Evolutionary conservation across 2,329 filamentous ascomycete species (phyloP).

Genomic region (Colletotrichum brevisporum): DNA sequence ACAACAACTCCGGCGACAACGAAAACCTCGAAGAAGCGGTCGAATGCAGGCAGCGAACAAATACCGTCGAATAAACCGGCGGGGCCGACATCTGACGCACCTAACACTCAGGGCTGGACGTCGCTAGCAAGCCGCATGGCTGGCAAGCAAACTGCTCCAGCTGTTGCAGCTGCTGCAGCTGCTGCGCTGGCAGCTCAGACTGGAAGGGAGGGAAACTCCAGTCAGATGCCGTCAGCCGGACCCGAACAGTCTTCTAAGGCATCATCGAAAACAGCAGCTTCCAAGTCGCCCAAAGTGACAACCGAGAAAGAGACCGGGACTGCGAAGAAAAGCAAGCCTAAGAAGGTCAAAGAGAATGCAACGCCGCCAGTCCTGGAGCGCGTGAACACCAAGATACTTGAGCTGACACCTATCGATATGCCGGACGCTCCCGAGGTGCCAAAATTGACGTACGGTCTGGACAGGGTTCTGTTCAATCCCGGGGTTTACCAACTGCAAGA

Average conservation of each 20-base stretch:
- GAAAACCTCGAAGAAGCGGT: background rate
- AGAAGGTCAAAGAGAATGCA: constrained; percentile 2
- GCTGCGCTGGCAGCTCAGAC: background rate
- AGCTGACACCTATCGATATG: constrained; percentile 50
- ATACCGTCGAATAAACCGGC: background rate
- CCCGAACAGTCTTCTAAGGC: too few relatives aligned
- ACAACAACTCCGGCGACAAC: background rate
- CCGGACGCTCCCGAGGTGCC: constrained; percentile 63
- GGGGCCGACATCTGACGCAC: too few relatives aligned
- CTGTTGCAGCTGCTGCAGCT: constrained; percentile 1
- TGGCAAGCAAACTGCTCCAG: background rate
- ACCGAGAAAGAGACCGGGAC: background rate
- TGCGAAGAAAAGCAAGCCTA: background rate
- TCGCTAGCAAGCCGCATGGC: constrained; percentile 16
- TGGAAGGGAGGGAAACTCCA: background rate
- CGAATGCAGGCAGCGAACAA: background rate
- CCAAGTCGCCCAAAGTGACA: background rate
- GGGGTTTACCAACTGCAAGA: constrained; percentile 95
- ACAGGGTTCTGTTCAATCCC: constrained; percentile 94
- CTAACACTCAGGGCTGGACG: background rate
- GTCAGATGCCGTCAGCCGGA: too few relatives aligned
- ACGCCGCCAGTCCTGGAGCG: constrained; percentile 15
- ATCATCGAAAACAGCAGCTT: background rate
- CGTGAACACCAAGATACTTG: constrained; percentile 40
- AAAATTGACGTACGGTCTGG: constrained; percentile 79